Evolutionary conservation across 306 rosid genomes (phyloP), one percentile per base, ranked within the genome.

Genomic region (Canavalia ensiformis): DNA sequence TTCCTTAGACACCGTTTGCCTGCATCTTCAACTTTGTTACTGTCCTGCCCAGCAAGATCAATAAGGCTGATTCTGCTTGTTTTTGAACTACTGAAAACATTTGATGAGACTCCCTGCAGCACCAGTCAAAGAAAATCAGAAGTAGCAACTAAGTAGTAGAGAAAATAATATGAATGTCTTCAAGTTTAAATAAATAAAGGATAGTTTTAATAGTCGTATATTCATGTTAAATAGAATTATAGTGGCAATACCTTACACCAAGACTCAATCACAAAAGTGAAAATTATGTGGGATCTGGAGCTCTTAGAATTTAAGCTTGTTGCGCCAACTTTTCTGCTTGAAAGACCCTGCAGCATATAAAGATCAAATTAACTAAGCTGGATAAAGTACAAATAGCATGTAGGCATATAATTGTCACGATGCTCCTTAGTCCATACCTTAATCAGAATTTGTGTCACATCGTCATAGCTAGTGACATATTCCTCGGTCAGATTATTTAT

Each of bases 301-400:
- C 97, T 90, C 91, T 93, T 92, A 50, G 99, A 90, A 78, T 91
- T 93, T 85, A 87, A 81, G 82, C 93, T 87, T 64, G 97, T 90
- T 55, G 98, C 91, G 85, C 98, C 98, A 62, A 92, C 98, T 89
- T 93, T 95, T 89, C 97, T 92, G 81, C 94, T 93, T 39, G 99
- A 95, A 71, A 95, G 98, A 41, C 99, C 99, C 99, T 95, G 91
- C 84, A 84, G 69, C 85, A 68, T 58, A 73, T 28, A 34, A 50
- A 49, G 11, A 49, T 74, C 65, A 29, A 78, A 56, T 79, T 12
- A 79, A 47, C 75, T 33, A 68, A 60, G 66, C 47, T 37, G 41
- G 41, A 52, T 64, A 60, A 75, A 64, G 29, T 39, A 49, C 4
- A 8, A 33, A 63, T 62, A 79, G 55, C 46, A 37, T 29, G 29